Evolutionary conservation across 352 stramenopile genomes (phyloP).

Genomic region (Phytophthora sansomeana): DNA sequence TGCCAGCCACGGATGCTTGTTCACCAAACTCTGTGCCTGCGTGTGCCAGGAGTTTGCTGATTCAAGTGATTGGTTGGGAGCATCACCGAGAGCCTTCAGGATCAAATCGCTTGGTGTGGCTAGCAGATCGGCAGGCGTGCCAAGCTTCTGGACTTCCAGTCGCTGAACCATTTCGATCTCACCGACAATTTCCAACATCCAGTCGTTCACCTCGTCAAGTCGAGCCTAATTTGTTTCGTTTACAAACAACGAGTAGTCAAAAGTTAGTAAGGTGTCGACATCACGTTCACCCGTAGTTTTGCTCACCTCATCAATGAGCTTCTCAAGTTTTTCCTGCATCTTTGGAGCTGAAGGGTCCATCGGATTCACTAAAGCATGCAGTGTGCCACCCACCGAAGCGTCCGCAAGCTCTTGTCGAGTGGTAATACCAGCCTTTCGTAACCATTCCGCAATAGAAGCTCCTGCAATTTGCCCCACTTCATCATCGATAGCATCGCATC

Average conservation of each 20-base stretch:
- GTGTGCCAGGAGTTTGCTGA: slow-evolving; percentile 61
- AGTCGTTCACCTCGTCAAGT: slow-evolving; percentile 83
- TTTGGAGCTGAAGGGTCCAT: slow-evolving; percentile 44
- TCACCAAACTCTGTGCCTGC: slow-evolving; percentile 46
- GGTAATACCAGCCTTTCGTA: slow-evolving; percentile 55
- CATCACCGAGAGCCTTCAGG: slow-evolving; percentile 40
- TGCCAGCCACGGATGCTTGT: slow-evolving; percentile 64
- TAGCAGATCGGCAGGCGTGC: slow-evolving; percentile 79
- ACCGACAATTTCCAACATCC: slow-evolving; percentile 75
- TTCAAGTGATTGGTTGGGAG: slow-evolving; percentile 38
- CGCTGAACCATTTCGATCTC: slow-evolving; percentile 51
- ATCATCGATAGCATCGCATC: slow-evolving; percentile 73
- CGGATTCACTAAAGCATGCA: slow-evolving; percentile 48
- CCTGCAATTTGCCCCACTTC: slow-evolving; percentile 76
- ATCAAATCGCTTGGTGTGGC: slow-evolving; percentile 78
- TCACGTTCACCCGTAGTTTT: neutral
- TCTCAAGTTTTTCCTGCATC: slow-evolving; percentile 55
- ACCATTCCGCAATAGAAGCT: slow-evolving; percentile 46
- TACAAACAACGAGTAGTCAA: slow-evolving; percentile 11
- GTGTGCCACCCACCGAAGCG: slow-evolving; percentile 31
- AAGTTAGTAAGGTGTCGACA: neutral
- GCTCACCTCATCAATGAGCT: slow-evolving; percentile 68
- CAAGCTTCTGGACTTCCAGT: slow-evolving; percentile 82
- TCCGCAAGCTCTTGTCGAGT: slow-evolving; percentile 74
- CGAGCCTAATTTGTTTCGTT: slow-evolving; percentile 57